Base-by-base conservation (phyloP, 1,284 basidiomycete species). In the Puccinia polysora region DNA sequence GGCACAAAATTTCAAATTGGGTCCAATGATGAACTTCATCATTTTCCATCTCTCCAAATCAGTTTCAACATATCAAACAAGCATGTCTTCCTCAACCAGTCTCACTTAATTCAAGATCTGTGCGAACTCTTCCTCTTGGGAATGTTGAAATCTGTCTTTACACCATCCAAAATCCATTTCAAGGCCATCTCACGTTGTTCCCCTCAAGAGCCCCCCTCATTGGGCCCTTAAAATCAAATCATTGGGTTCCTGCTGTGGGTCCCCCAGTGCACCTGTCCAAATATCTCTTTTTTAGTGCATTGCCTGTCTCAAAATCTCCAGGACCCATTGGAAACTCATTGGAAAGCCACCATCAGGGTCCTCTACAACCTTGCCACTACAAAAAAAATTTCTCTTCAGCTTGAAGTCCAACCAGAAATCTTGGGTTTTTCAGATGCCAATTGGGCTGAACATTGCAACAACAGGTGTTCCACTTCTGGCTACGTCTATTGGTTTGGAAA, bases 381-480 rank as follows among this genome's bases (percentile, higher is more conserved):
- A 4, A 36, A 15, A 14, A 10, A 62, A 4, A 30, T 62, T 8
- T 10, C n/a, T 4, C 58, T 62, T 36, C 14, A 14, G 10, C 36
- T 62, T 15, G 58, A 25, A 8, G 58, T 30, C 40, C 5, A 5
- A n/a, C 30, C 23, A 4, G 7, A 7, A 15, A 8, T 58, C 55
- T 58, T 28, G 20, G 58, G 34, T 30, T 58, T 12, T 20, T 28
- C 55, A 5, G 55, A 58, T 28, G 15, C 55, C 5, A 28, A 58
- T 20, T 58, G 55, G 55, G 55, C 55, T 7, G 55, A 58, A 23
- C 18, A 58, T 38, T 38, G 8, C 14, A 15, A 32, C 12, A 25
- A 34, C 55, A 32, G 30, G 55, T 12, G 43, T 8, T 62, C 59
- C 2, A 62, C 59, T 7, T 65, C 63, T n/a, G 63, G 25, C n/a